A percentile compares a stretch with the other conserved stretches of the same genome.
These are phyloP conservation scores for Sclerotinia sclerotiorum DNA, from an alignment of 2,329 filamentous ascomycete genomes.

Conservation along the genomic window DNA sequence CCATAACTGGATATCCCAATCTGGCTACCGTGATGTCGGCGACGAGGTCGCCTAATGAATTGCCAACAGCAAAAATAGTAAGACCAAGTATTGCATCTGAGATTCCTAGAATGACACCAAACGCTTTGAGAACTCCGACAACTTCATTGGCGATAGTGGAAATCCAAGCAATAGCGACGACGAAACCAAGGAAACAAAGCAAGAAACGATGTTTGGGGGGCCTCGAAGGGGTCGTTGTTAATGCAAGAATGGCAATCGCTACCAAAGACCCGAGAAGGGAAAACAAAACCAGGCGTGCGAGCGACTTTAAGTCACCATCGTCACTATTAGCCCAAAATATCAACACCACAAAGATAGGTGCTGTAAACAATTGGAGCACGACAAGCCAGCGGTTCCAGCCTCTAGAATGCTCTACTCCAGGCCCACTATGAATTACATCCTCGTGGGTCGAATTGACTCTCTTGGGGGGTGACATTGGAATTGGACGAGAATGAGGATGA, in stretches of 20 bases:
- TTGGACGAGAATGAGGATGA: slow-evolving; percentile 29
- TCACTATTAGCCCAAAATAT: slow-evolving; percentile 70
- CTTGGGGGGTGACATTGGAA: slow-evolving; percentile 24
- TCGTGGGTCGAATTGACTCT: slow-evolving; percentile 22
- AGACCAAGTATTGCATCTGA: slow-evolving; percentile 92
- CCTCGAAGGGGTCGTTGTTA: slow-evolving; percentile 65
- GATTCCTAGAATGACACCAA: slow-evolving; percentile 89
- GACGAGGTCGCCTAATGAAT: slow-evolving; percentile 90
- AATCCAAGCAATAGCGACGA: slow-evolving; percentile 93
- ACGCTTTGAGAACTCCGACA: slow-evolving; percentile 87
- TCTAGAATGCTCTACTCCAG: slow-evolving; percentile 22
- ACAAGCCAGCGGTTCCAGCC: slow-evolving; percentile 92
- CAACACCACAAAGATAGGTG: slow-evolving; percentile 77
- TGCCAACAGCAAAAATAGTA: slow-evolving; percentile 94
- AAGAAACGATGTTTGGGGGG: slow-evolving; percentile 73
- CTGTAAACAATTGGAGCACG: slow-evolving; percentile 79
- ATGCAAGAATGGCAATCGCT: slow-evolving; percentile 64
- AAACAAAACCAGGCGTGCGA: slow-evolving; percentile 59
- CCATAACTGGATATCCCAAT: slow-evolving; percentile 96
- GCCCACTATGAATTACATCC: slow-evolving; percentile 18
- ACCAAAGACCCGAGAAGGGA: slow-evolving; percentile 69
- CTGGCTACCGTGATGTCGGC: slow-evolving; percentile 92
- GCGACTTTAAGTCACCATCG: slow-evolving; percentile 54
- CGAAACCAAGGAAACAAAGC: slow-evolving; percentile 85
- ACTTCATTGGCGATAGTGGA: slow-evolving; percentile 94